Base-by-base conservation (phyloP, 1,284 basidiomycete genomes). In the Melampsora abietis-canadensis region DNA sequence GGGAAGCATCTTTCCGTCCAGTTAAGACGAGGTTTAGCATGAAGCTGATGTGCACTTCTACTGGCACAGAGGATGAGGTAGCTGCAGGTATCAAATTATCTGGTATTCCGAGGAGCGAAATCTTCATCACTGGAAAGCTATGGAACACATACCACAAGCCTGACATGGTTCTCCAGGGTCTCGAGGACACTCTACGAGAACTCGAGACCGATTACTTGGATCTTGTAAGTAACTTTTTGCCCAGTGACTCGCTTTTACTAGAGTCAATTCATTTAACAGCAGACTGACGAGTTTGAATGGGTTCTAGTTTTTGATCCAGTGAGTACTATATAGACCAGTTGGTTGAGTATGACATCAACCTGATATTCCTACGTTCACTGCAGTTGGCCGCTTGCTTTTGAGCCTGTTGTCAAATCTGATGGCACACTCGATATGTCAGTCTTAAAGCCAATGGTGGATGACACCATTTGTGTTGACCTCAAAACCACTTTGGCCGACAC, bases 51-150 rank as follows among this genome's bases (percentile, higher is more conserved):
- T 34, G 59, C 19, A 24, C 14, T 60, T 14, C 1, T 46, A 46
- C 40, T 64, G 27, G 12, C 31, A 51, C 24, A 61, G 83, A 84
- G 65, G 80, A 80, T 37, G 82, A 85, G 76, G 82, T 85, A 24
- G 85, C 84, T 1, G 79, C 79, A 14, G 85, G 83, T 0, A 78
- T 86, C 76, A 83, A 83, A 76, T 82, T 83, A 60, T 79, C 79
- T 37, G 83, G 83, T 7, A 81, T 85, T 47, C 79, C 83, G 68
- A 80, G 85, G 59, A 82, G 84, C 72, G 83, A 85, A 31, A 77
- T 85, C 44, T 85, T 84, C 82, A 80, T 86, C 76, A 85, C 84
- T 59, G 79, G 66, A 64, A 77, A 74, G 78, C 79, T 82, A 4
- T 83, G 82, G 82, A 82, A 82, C 78, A 81, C 76, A 21, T 76